phyloP scores from a whole-genome alignment of 306 rosid species.

The Begonia fuchsioides region DNA sequence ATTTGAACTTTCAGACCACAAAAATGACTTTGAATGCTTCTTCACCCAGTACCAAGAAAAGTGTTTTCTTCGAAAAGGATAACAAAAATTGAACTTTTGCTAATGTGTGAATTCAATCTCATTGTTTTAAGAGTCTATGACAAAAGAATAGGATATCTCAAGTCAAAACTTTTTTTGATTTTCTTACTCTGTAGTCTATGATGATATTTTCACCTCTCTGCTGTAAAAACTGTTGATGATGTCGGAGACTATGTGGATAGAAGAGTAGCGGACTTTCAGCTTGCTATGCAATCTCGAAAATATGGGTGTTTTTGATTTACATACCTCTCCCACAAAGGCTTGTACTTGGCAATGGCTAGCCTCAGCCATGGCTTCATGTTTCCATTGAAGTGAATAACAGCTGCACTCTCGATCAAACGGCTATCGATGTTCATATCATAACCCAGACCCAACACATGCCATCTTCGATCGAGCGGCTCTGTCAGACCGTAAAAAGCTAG shows the following conservation, averaged over 20 bases:
- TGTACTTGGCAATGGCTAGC: conserved; percentile 67
- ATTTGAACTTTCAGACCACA: too few species aligned
- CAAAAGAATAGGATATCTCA: conserved; percentile 14
- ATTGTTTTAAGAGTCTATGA: conserved; percentile 28
- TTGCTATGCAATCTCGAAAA: conserved; percentile 53
- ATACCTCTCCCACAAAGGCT: conserved; percentile 73
- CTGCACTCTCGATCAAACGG: conserved; percentile 76
- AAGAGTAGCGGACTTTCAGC: conserved; percentile 48
- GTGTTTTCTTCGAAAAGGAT: too few species aligned
- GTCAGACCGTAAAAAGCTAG: conserved; percentile 77
- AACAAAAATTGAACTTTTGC: conserved; percentile 3
- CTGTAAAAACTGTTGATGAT: conserved; percentile 19
- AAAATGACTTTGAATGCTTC: too few species aligned
- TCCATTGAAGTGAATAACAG: conserved; percentile 74
- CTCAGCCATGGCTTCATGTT: conserved; percentile 93
- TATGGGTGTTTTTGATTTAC: conserved; percentile 62
- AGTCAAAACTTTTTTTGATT: conserved; percentile 58
- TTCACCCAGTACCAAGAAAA: too few species aligned
- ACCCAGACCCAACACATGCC: conserved; percentile 94
- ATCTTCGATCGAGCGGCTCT: conserved; percentile 93
- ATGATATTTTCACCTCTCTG: conserved; percentile 15
- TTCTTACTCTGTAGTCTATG: conserved; percentile 17
- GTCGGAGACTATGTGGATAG: too few species aligned
- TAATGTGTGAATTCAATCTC: conserved; percentile 34
- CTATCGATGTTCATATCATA: conserved; percentile 68